Evolutionary conservation across 352 stramenopile species (phyloP).

Genomic region (Pythium aquatile): DNA sequence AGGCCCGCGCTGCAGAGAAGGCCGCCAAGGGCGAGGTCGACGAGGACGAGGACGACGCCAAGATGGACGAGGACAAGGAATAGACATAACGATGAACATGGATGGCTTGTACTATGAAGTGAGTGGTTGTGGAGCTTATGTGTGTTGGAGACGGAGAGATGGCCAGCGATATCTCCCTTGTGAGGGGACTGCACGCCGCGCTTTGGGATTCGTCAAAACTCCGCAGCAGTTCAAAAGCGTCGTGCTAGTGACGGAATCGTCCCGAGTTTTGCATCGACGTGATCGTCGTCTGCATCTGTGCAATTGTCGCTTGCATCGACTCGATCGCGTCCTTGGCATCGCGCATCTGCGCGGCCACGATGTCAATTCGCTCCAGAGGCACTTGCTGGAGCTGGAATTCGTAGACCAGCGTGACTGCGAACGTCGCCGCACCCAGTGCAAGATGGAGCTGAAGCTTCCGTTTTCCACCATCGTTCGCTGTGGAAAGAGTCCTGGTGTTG

Average conservation of each 20-base stretch:
- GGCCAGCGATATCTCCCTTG: too few relatives aligned
- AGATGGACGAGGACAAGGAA: constrained; percentile 26
- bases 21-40: constrained; percentile 25
- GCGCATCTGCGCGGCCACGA: neutral
- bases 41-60: constrained; percentile 12
- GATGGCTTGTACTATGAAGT: neutral
- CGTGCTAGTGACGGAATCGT: neutral
- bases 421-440: neutral
- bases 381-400: neutral
- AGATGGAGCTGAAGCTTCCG: neutral
- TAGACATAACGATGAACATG: neutral
- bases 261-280: neutral
- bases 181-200: too few relatives aligned
- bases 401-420: neutral
- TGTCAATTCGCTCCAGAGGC: neutral
- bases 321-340: neutral
- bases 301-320: neutral
- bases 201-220: too few relatives aligned
- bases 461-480: neutral
- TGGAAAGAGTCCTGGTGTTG: neutral
- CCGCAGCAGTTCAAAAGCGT: too few relatives aligned
- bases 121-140: neutral
- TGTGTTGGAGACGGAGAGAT: too few relatives aligned
- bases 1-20: constrained; percentile 31
- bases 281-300: neutral